phyloP scores from a whole-genome alignment of 768 basidiomycete species.

The Leccinum fibrillosum region DNA sequence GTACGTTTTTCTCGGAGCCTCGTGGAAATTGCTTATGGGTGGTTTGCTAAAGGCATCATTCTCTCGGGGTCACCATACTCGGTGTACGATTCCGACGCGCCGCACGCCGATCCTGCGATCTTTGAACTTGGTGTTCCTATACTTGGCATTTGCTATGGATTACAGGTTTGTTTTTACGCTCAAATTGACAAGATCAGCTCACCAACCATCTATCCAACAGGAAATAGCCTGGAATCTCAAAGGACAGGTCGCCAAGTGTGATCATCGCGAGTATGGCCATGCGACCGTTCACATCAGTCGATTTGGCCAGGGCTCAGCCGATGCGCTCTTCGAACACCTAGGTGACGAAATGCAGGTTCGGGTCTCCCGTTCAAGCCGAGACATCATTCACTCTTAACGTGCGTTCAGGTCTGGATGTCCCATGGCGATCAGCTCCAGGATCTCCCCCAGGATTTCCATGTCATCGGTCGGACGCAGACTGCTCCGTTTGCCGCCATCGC shows the following conservation, averaged over 20 bases:
- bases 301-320: constrained; percentile 53
- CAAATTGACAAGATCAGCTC: neutral
- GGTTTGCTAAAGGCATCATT: constrained; percentile 67
- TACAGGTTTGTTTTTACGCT: constrained; percentile 58
- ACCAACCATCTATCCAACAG: constrained; percentile 36
- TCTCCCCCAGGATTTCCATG: constrained; percentile 79
- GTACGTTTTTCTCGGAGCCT: constrained; percentile 35
- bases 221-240: constrained; percentile 90
- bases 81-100: constrained; percentile 89
- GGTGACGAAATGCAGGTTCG: constrained; percentile 87
- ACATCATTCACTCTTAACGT: neutral
- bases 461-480: constrained; percentile 80
- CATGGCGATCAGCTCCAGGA: constrained; percentile 92
- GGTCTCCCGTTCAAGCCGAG: neutral
- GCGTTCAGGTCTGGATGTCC: constrained; percentile 97
- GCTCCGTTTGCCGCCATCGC: constrained; percentile 94
- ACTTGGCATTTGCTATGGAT: constrained; percentile 95
- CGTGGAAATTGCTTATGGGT: neutral
- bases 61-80: constrained; percentile 98
- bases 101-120: constrained; percentile 90
- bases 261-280: constrained; percentile 94
- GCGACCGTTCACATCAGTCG: constrained; percentile 76
- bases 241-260: constrained; percentile 80
- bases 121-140: constrained; percentile 88
- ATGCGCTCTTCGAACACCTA: constrained; percentile 81